Base-by-base conservation (phyloP, 2,329 filamentous ascomycete genomes). In the Calonectria honghensis region DNA sequence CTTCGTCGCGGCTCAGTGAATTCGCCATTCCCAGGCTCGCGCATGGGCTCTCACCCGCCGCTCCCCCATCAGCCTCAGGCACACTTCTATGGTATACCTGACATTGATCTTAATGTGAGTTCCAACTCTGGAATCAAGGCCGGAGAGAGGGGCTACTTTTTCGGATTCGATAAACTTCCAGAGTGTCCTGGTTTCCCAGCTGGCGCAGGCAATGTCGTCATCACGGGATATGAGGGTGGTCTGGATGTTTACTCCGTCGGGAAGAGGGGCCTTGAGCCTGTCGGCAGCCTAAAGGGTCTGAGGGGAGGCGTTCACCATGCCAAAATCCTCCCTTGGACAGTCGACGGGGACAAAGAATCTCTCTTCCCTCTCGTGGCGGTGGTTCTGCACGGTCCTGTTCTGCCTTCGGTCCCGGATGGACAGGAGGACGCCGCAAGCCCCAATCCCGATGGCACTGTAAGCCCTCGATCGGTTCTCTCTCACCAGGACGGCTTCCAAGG, bases 141-240 rank as follows among this genome's bases (percentile, higher is more conserved):
- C 3, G 93, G 93, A 4, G 91, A 93, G 48, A 90, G 90, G 57
- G 95, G 94, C 10, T 95, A 94, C 78, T 95, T 94, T 82, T 97
- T 95, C 82, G 93, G 94, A 7, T 96, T 98, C 80, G 96, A 98
- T 83, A 92, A 89, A 3, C 87, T 97, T 54, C 89, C 90, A 2
- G 83, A 86, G n/a, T 83, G 84, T 51, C 79, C 81, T 9, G 83
- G 85, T 68, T 82, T 83, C 68, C 78, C 79, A 20, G 80, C 85
- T 70, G 86, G 86, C 41, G 85, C 86, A 69, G 90, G 94, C 80
- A 93, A 94, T 83, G 91, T 94, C 32, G 87, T 96, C 57, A 85
- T 98, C 6, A 91, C 95, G 11, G 96, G 96, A 1, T 95, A 93
- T 78, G 94, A 98, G 82, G 95, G 95, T 52, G 93, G 93, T 1